Conservation (phyloP, 345 rosid genomes). For the Tarenaya hassleriana region DNA sequence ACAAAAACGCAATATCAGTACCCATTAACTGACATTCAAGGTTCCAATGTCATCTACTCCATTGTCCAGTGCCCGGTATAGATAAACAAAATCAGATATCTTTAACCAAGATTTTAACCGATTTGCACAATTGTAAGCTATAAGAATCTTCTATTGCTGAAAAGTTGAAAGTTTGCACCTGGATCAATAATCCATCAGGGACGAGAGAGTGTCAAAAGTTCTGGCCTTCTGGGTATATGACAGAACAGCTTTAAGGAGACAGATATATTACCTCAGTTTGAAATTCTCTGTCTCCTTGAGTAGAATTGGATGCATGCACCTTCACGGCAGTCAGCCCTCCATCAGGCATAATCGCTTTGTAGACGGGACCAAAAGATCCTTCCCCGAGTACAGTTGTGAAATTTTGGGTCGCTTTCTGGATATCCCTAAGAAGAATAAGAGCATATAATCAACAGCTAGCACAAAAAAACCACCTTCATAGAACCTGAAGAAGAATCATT, state of each 20-base stretch:
- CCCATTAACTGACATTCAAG: neutral
- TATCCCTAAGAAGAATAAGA: constrained; percentile 55
- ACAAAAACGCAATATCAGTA: neutral
- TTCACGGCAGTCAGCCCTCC: constrained; percentile 75
- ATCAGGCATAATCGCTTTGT: constrained; percentile 62
- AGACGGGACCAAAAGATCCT: constrained; percentile 96
- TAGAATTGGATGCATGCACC: constrained; percentile 86
- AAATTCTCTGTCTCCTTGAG: constrained; percentile 90
- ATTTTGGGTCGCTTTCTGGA: constrained; percentile 86
- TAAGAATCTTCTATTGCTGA: too few species aligned
- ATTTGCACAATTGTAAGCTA: too few species aligned
- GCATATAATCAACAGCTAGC: constrained; percentile 12
- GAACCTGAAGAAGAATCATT: too few species aligned
- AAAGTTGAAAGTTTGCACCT: too few species aligned
- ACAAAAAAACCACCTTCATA: constrained; percentile 4
- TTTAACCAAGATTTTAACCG: too few species aligned
- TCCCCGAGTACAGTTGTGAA: constrained; percentile 77
- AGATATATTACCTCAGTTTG: constrained; percentile 66
- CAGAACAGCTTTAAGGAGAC: too few species aligned
- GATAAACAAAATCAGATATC: neutral
- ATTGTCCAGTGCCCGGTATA: neutral
- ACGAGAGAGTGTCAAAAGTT: too few species aligned
- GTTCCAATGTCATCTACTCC: neutral
- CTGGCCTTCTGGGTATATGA: too few species aligned
- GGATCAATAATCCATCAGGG: too few species aligned